Evolutionary conservation across 176 grass and related monocot genomes (phyloP).

Genomic region (Triticum turgidum): DNA sequence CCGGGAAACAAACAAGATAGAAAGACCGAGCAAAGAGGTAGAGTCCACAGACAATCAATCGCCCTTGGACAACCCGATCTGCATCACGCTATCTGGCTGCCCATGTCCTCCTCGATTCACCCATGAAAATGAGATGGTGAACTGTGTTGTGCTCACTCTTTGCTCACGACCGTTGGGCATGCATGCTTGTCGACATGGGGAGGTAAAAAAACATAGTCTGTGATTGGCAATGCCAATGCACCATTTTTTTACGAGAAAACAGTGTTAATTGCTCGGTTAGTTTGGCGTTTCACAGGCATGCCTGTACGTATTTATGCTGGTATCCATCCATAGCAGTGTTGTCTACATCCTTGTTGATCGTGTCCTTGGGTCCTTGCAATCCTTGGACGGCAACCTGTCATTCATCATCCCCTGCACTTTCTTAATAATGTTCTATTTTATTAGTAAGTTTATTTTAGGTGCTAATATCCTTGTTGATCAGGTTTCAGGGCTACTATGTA

Average conservation of each 20-base stretch:
- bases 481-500: no score
- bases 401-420: neutral
- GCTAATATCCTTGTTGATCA: no score
- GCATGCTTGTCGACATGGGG: neutral
- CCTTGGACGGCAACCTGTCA: slow-evolving; percentile 18
- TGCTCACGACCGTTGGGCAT: neutral
- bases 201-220: neutral
- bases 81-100: slow-evolving; percentile 14
- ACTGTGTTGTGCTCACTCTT: neutral
- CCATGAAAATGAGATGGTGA: slow-evolving; percentile 8
- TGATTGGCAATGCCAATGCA: neutral
- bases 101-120: neutral
- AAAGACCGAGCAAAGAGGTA: neutral
- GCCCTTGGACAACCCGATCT: slow-evolving; percentile 16
- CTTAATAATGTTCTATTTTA: no score
- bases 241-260: neutral
- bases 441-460: no score
- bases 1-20: slow-evolving; percentile 31
- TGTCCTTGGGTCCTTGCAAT: slow-evolving; percentile 32
- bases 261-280: neutral
- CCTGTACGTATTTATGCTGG: neutral
- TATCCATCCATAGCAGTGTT: neutral
- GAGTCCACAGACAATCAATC: slow-evolving; percentile 22
- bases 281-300: neutral
- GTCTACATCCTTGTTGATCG: slow-evolving; percentile 18